These are phyloP conservation scores for Paraphaeosphaeria minitans DNA, from an alignment of 2,329 filamentous ascomycete species.

Conservation along the genomic window DNA sequence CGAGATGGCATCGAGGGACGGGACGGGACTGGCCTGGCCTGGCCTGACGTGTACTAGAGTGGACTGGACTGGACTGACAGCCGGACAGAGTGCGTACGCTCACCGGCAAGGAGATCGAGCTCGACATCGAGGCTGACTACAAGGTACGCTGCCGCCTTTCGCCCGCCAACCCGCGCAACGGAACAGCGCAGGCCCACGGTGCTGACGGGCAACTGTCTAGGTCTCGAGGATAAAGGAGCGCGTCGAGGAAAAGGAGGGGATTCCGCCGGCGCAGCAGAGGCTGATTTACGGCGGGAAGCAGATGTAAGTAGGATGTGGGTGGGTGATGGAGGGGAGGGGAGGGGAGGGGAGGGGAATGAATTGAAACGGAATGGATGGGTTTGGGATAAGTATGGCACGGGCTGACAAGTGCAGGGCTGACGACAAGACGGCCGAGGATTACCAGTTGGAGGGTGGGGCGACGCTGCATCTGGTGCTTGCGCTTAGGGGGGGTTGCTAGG, in stretches of 20 bases:
- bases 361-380: no score
- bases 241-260: slow-evolving; percentile 98
- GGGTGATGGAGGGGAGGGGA: no score
- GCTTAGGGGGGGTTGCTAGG: slow-evolving; percentile 72
- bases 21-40: no score
- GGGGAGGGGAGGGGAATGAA: no score
- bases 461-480: slow-evolving; percentile 96
- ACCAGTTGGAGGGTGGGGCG: slow-evolving; percentile 86
- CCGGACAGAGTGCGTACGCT: slow-evolving; percentile 86
- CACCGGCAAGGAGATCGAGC: slow-evolving; percentile 98
- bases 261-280: slow-evolving; percentile 94
- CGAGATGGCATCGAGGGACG: no score
- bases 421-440: slow-evolving; percentile 90
- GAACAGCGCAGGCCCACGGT: background rate
- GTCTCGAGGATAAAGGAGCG: slow-evolving; percentile 97
- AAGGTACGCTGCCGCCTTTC: slow-evolving; percentile 64
- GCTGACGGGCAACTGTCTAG: slow-evolving; percentile 52
- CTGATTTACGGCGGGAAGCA: slow-evolving; percentile 98
- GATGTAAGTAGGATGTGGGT: slow-evolving; percentile 66
- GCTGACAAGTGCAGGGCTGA: slow-evolving; percentile 70
- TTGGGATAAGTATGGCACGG: background rate
- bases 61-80: slow-evolving; percentile 22
- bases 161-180: background rate
- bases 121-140: slow-evolving; percentile 93
- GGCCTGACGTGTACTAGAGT: no score